Conservation (phyloP, 176 grass and related monocot genomes). For the Miscanthus lutarioriparius region DNA sequence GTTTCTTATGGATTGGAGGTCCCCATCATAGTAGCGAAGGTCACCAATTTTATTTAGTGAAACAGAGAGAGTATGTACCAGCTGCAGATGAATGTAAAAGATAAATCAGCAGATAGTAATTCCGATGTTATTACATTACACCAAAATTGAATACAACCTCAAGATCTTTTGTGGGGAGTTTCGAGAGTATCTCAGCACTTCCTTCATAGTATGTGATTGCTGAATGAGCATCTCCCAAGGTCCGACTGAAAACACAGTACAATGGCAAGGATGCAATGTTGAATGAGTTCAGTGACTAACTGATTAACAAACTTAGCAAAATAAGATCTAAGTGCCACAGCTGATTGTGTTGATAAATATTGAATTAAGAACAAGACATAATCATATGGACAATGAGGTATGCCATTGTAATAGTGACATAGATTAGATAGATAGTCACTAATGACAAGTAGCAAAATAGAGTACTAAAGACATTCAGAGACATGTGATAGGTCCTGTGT, state of each 20-base stretch:
- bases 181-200: not conserved
- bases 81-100: not conserved
- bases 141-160: not conserved
- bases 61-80: not conserved
- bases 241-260: not conserved
- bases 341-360: not conserved
- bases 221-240: not conserved
- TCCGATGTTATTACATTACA: not conserved
- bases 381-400: not conserved
- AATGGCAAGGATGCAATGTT: not conserved
- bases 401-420: not conserved
- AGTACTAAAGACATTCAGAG: no score
- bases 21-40: not conserved
- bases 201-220: not conserved
- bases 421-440: no score
- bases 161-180: not conserved
- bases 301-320: not conserved
- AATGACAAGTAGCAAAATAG: no score
- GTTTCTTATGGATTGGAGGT: not conserved
- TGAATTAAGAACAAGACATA: not conserved
- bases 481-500: no score
- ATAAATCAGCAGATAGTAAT: not conserved
- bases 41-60: not conserved
- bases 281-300: not conserved
- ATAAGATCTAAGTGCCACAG: not conserved